These are phyloP conservation scores for Dillenia turbinata DNA, from an alignment of 164 flowering plant genomes.

Conservation along the genomic window DNA sequence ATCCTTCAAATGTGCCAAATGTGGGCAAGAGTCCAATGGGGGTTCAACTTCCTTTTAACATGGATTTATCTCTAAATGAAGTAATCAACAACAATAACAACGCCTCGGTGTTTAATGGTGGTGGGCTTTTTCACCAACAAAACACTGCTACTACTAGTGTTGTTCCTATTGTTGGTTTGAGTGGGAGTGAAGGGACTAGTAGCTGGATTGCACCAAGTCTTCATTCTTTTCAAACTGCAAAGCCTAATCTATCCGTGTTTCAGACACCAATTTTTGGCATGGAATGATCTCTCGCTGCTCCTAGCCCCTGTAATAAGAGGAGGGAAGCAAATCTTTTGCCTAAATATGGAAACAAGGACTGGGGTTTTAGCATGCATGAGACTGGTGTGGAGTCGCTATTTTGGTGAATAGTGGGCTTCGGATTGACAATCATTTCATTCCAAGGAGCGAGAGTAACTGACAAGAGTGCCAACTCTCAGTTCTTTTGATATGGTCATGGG, in stretches of 20 bases:
- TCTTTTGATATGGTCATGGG: constrained; percentile 8
- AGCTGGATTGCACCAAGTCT: constrained; percentile 35
- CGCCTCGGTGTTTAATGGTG: constrained; percentile 16
- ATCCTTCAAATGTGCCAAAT: constrained; percentile 6
- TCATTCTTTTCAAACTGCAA: constrained; percentile 45
- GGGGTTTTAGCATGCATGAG: constrained; percentile 1
- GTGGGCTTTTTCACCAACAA: constrained; percentile 20
- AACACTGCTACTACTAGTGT: constrained; percentile 19
- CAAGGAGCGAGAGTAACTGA: constrained; percentile 19
- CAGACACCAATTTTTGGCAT: constrained; percentile 78
- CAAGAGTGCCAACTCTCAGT: constrained; percentile 29
- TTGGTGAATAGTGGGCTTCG: constrained; percentile 10
- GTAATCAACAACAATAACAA: constrained; percentile 11
- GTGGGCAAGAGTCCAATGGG: constrained; percentile 10
- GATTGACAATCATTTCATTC: constrained; percentile 29
- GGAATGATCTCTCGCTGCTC: constrained; percentile 34
- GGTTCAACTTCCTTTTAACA: constrained; percentile 8
- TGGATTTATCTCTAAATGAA: constrained; percentile 24
- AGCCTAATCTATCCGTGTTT: constrained; percentile 44
- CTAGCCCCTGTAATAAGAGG: background rate
- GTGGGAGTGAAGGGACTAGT: constrained; percentile 20
- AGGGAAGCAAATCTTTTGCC: constrained; percentile 15
- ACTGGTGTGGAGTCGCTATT: background rate
- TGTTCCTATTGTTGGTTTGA: constrained; percentile 16
- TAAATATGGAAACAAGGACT: background rate